Evolutionary conservation across 176 grass and related monocot species (phyloP).

Genomic region (Zoysia japonica): DNA sequence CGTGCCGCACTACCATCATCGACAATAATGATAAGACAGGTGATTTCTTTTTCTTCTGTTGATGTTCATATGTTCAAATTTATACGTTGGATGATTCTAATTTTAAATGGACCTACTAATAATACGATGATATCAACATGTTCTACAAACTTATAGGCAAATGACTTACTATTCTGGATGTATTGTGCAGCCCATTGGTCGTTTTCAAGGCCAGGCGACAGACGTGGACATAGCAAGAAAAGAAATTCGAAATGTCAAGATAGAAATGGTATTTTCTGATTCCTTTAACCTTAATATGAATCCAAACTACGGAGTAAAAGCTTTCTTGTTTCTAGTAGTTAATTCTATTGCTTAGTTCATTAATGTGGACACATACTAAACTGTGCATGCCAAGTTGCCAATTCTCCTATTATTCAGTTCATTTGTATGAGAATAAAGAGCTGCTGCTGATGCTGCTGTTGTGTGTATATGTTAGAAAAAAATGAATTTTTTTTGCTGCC

Average conservation of each 20-base stretch:
- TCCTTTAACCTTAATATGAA: conserved; percentile 7
- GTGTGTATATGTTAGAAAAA: too few species aligned
- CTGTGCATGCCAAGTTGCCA: background rate
- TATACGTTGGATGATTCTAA: conserved; percentile 23
- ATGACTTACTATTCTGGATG: conserved; percentile 41
- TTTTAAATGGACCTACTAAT: background rate
- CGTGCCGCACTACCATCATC: conserved; percentile 92
- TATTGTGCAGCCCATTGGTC: conserved; percentile 79
- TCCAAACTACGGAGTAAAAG: conserved; percentile 3
- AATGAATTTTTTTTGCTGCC: too few species aligned
- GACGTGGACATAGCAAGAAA: conserved; percentile 87
- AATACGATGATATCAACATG: background rate
- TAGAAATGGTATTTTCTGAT: conserved; percentile 71
- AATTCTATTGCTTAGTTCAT: conserved; percentile 22
- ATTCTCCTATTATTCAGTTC: background rate
- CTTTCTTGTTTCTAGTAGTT: background rate
- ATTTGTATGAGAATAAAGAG: background rate
- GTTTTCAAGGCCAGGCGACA: conserved; percentile 79
- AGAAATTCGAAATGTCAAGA: conserved; percentile 91
- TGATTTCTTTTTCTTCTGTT: conserved; percentile 45
- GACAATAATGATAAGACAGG: conserved; percentile 97
- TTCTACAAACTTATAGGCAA: conserved; percentile 4
- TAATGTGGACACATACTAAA: background rate
- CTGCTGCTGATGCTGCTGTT: too few species aligned
- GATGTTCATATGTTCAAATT: conserved; percentile 11